Conservation (phyloP, 495 filamentous ascomycete genomes). For the Aspergillus steynii region DNA sequence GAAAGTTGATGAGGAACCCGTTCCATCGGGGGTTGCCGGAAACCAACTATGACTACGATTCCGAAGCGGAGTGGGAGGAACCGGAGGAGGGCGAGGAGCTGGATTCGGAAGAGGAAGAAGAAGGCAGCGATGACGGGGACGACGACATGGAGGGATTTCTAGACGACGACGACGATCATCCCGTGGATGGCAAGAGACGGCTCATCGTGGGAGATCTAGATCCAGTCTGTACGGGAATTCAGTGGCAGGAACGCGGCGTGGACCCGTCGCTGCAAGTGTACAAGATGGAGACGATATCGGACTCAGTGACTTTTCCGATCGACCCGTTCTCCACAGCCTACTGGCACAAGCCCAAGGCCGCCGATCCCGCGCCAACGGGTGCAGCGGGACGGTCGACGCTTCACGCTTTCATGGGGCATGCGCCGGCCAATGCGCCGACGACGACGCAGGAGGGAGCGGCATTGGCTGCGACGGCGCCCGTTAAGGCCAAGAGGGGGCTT, state of each 20-base stretch:
- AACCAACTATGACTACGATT: slow-evolving; percentile 93
- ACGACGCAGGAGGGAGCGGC: slow-evolving; percentile 13
- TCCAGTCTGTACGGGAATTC: slow-evolving; percentile 74
- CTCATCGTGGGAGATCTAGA: slow-evolving; percentile 68
- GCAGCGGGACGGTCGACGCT: slow-evolving; percentile 23
- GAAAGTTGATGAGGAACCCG: slow-evolving; percentile 69
- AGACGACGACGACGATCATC: slow-evolving; percentile 51
- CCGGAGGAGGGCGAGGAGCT: slow-evolving; percentile 79
- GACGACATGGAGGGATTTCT: slow-evolving; percentile 58
- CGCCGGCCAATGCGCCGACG: slow-evolving; percentile 3
- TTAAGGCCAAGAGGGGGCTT: slow-evolving; percentile 39
- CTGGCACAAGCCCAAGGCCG: slow-evolving; percentile 59
- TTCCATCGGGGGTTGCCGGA: slow-evolving; percentile 61
- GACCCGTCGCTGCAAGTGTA: slow-evolving; percentile 52
- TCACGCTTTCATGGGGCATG: slow-evolving; percentile 26
- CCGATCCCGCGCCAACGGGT: slow-evolving; percentile 19
- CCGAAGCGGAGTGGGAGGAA: slow-evolving; percentile 92
- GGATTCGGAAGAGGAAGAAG: slow-evolving; percentile 76
- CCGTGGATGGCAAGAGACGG: slow-evolving; percentile 43
- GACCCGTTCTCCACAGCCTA: slow-evolving; percentile 84
- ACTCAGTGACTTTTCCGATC: slow-evolving; percentile 58
- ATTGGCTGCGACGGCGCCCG: slow-evolving; percentile 14
- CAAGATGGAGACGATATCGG: slow-evolving; percentile 70
- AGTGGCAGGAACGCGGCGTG: slow-evolving; percentile 68
- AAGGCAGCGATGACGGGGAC: slow-evolving; percentile 51